A percentile compares a stretch with the other conserved stretches of the same genome.
Evolutionary conservation across 768 basidiomycete genomes (phyloP).

Genomic region (Asterophora parasitica): DNA sequence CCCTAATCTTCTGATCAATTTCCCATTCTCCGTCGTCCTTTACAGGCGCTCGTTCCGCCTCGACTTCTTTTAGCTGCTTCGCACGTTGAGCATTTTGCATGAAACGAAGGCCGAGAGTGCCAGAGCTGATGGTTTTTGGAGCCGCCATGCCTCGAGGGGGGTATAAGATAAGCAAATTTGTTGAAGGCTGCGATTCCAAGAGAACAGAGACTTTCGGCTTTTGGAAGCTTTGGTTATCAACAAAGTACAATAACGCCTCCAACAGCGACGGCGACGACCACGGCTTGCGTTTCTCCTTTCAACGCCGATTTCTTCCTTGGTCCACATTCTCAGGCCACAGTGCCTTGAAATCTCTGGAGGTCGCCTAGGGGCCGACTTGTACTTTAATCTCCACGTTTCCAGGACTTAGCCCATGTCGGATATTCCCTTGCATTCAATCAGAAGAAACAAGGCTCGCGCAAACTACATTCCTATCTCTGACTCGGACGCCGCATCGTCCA

Average conservation of each 20-base stretch:
- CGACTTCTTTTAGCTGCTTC: slow-evolving; percentile 45
- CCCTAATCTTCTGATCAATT: slow-evolving; percentile 44
- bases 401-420: slow-evolving; percentile 48
- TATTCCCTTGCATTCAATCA: slow-evolving; percentile 63
- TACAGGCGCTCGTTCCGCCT: slow-evolving; percentile 48
- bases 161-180: not conserved
- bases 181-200: too few relatives aligned
- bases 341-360: not conserved
- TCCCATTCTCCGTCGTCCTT: slow-evolving; percentile 67
- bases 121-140: slow-evolving; percentile 56
- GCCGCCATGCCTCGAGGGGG: slow-evolving; percentile 24
- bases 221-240: not conserved
- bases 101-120: slow-evolving; percentile 62
- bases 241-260: slow-evolving; percentile 6
- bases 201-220: not conserved
- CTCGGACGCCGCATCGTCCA: slow-evolving; percentile 19
- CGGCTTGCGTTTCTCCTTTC: not conserved
- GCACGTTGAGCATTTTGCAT: slow-evolving; percentile 68
- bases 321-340: not conserved
- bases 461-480: slow-evolving; percentile 43
- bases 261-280: not conserved
- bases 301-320: not conserved
- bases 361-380: not conserved
- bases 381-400: not conserved
- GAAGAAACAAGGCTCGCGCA: slow-evolving; percentile 44